These are phyloP conservation scores for Hypoxylon sp. DNA, from an alignment of 2,329 filamentous ascomycete genomes.

Conservation along the genomic window DNA sequence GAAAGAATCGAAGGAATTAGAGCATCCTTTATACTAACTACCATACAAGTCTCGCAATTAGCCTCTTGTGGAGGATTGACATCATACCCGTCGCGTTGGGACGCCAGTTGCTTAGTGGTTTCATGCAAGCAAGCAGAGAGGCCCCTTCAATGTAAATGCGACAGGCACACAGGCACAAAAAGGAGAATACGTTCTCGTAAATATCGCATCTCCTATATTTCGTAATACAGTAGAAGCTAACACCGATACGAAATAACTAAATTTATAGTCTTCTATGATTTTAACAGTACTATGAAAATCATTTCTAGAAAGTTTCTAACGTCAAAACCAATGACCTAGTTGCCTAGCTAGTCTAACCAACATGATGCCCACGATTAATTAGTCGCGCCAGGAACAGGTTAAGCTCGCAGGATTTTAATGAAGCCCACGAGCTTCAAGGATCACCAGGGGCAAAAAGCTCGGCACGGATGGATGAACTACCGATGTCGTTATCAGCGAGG, in stretches of 20 bases:
- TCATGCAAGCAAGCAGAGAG: slow-evolving; percentile 31
- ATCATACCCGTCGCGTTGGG: slow-evolving; percentile 36
- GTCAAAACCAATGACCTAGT: too few species aligned
- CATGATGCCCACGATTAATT: slow-evolving; percentile 24
- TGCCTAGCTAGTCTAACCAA: slow-evolving; percentile 1
- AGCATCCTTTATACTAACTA: too few species aligned
- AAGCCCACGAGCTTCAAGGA: slow-evolving; percentile 22
- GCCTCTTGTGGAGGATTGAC: slow-evolving; percentile 33
- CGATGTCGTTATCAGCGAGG: slow-evolving; percentile 9
- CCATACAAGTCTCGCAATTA: slow-evolving; percentile 8
- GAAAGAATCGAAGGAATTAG: neutral
- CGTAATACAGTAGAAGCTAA: neutral
- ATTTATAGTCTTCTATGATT: too few species aligned
- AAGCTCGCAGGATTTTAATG: slow-evolving; percentile 23
- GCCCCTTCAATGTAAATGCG: slow-evolving; percentile 27
- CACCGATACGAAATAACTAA: too few species aligned
- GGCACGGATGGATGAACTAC: slow-evolving; percentile 18
- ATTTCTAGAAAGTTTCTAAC: too few species aligned
- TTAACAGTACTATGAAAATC: too few species aligned
- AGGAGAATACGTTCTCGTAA: neutral
- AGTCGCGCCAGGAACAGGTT: slow-evolving; percentile 34
- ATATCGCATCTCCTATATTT: neutral
- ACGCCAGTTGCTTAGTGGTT: slow-evolving; percentile 29
- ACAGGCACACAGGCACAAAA: slow-evolving; percentile 4
- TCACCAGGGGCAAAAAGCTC: slow-evolving; percentile 29